Conservation (phyloP, 345 rosid species). For the Acer saccharum region DNA sequence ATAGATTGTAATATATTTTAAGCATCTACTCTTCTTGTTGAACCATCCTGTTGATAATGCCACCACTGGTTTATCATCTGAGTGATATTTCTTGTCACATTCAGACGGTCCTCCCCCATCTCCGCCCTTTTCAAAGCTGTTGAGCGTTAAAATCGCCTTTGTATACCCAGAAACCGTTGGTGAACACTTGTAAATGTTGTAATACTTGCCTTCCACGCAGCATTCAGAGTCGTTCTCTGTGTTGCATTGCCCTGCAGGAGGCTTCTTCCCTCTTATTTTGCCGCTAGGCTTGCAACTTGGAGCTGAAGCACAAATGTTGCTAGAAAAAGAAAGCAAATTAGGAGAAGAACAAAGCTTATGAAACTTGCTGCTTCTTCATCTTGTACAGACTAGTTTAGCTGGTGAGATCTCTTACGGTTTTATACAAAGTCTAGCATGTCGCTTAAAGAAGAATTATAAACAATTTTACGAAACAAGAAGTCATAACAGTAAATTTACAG, state of each 20-base stretch:
- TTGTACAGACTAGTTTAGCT: neutral
- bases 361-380: slow-evolving; percentile 19
- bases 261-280: slow-evolving; percentile 26
- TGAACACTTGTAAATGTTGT: slow-evolving; percentile 26
- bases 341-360: neutral
- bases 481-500: too few species aligned
- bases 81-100: slow-evolving; percentile 20
- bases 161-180: slow-evolving; percentile 19
- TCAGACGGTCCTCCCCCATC: slow-evolving; percentile 31
- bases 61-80: slow-evolving; percentile 17
- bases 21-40: slow-evolving; percentile 21
- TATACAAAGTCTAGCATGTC: too few species aligned
- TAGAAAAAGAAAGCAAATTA: slow-evolving; percentile 1
- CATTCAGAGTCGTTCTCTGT: slow-evolving; percentile 30
- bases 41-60: slow-evolving; percentile 39
- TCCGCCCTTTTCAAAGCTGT: slow-evolving; percentile 26
- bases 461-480: too few species aligned
- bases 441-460: too few species aligned
- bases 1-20: slow-evolving; percentile 12
- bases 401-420: too few species aligned
- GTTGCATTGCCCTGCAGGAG: slow-evolving; percentile 37
- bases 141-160: slow-evolving; percentile 26
- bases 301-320: neutral
- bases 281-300: slow-evolving; percentile 33
- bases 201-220: slow-evolving; percentile 27